Percentiles rank a stretch among this genome's conserved stretches.
These are phyloP conservation scores for Zoysia pacifica DNA, from an alignment of 176 grass and related monocot genomes.

Conservation along the genomic window DNA sequence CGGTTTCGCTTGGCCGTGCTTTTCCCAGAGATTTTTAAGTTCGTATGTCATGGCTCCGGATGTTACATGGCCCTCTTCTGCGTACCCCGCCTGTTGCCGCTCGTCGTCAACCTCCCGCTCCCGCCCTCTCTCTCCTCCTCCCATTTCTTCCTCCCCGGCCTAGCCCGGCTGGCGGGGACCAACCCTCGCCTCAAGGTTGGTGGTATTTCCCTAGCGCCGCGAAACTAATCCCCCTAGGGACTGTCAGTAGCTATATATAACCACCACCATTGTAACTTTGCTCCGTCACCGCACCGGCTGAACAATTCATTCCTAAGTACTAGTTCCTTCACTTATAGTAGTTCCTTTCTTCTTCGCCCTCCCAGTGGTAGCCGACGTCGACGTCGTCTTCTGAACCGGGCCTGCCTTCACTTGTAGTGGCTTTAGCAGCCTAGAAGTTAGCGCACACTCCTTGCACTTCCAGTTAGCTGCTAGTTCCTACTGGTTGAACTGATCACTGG, in stretches of 20 bases:
- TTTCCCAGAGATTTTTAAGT: constrained; percentile 89
- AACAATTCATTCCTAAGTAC: neutral
- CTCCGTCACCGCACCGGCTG: constrained; percentile 31
- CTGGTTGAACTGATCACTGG: no score
- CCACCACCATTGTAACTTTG: constrained; percentile 56
- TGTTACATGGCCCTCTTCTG: constrained; percentile 33
- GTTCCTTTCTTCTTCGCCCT: neutral
- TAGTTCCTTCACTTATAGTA: neutral
- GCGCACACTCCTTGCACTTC: neutral
- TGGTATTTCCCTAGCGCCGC: constrained; percentile 65
- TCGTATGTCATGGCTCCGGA: constrained; percentile 59
- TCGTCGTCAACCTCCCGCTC: neutral
- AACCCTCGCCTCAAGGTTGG: constrained; percentile 62
- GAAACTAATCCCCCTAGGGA: constrained; percentile 73
- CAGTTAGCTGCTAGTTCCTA: neutral
- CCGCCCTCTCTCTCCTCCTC: neutral
- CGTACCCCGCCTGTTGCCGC: neutral
- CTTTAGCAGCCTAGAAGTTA: no score
- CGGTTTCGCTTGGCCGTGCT: constrained; percentile 44
- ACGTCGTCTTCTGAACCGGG: no score
- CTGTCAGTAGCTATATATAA: constrained; percentile 66
- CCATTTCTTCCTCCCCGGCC: neutral
- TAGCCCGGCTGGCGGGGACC: constrained; percentile 2
- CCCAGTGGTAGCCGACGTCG: constrained; percentile 29
- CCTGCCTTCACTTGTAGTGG: neutral